These are phyloP conservation scores for Selenicereus undatus DNA, from an alignment of 148 eudicot species.

Conservation along the genomic window DNA sequence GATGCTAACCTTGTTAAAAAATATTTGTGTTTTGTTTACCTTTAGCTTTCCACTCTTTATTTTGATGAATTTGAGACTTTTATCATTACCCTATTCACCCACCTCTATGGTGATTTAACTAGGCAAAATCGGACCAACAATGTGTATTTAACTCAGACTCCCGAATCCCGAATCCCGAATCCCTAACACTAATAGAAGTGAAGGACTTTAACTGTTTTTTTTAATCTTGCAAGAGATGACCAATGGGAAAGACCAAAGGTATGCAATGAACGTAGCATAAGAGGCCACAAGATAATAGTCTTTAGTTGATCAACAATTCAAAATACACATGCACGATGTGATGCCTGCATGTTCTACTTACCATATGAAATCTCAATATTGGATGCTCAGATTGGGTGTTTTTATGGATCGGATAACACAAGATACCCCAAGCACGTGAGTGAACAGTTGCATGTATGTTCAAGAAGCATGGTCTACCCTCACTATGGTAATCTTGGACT, in stretches of 20 bases:
- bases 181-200: too few species aligned
- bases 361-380: not conserved
- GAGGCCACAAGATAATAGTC: not conserved
- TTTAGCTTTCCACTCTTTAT: too few species aligned
- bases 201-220: too few species aligned
- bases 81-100: too few species aligned
- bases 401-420: not conserved
- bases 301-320: slow-evolving; percentile 1
- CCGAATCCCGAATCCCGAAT: too few species aligned
- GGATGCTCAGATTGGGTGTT: not conserved
- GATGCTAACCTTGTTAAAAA: too few species aligned
- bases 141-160: too few species aligned
- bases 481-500: not conserved
- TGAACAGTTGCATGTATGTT: not conserved
- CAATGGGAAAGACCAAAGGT: slow-evolving; percentile 24
- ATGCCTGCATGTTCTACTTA: not conserved
- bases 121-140: too few species aligned
- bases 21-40: too few species aligned
- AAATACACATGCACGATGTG: slow-evolving; percentile 10
- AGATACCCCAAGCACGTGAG: slow-evolving; percentile 18
- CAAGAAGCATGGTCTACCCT: slow-evolving; percentile 15
- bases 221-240: not conserved
- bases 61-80: too few species aligned
- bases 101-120: too few species aligned
- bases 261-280: slow-evolving; percentile 32